phyloP scores from a whole-genome alignment of 768 basidiomycete genomes.

The Austroboletus eburneus region DNA sequence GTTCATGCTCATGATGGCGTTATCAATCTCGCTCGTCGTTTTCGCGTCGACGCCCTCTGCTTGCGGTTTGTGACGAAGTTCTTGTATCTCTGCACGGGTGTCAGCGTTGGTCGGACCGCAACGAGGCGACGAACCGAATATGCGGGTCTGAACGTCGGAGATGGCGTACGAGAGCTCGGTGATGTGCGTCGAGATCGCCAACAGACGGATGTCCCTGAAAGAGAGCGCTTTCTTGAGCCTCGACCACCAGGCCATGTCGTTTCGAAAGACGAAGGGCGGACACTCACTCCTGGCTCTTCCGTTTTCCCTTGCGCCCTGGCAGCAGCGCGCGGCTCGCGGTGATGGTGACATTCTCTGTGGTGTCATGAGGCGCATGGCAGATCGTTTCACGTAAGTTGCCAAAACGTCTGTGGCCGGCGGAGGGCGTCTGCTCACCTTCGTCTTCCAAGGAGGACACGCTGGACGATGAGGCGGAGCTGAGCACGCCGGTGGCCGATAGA shows the following conservation, averaged over 20 bases:
- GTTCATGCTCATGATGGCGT: constrained; percentile 74
- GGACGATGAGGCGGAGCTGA: constrained; percentile 40
- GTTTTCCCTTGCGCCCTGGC: constrained; percentile 45
- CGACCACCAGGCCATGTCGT: constrained; percentile 26
- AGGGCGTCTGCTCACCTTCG: constrained; percentile 48
- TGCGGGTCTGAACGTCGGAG: constrained; percentile 87
- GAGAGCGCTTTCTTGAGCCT: constrained; percentile 24
- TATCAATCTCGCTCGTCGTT: constrained; percentile 71
- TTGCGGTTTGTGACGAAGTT: constrained; percentile 84
- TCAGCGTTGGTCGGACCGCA: constrained; percentile 11
- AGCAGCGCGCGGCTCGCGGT: constrained; percentile 47
- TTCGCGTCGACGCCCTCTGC: constrained; percentile 47
- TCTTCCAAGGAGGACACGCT: constrained; percentile 53
- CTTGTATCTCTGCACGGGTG: constrained; percentile 71
- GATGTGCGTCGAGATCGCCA: constrained; percentile 80
- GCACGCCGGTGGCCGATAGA: constrained; percentile 13
- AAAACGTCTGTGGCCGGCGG: constrained; percentile 23
- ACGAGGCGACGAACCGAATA: constrained; percentile 58
- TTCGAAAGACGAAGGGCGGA: constrained; percentile 7
- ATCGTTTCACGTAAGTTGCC: constrained; percentile 33
- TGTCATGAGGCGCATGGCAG: constrained; percentile 19
- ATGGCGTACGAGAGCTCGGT: constrained; percentile 84
- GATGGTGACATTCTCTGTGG: constrained; percentile 68
- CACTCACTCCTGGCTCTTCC: constrained; percentile 67
- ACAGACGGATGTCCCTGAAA: constrained; percentile 64